These are phyloP conservation scores for Trichomonas vaginalis DNA, from an alignment of 208 protist species.

Conservation along the genomic window DNA sequence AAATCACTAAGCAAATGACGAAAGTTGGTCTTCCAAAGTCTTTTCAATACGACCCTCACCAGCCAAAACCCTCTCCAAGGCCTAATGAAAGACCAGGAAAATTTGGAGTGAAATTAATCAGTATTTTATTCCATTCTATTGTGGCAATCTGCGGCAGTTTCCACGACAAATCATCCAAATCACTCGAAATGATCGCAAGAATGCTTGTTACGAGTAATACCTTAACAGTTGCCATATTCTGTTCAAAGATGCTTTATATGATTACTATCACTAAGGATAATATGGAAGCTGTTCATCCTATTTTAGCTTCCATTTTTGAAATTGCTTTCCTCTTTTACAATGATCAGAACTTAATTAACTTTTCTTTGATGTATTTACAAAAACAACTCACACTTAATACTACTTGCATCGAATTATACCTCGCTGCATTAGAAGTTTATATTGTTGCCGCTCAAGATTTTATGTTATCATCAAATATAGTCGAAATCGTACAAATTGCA, in stretches of 20 bases:
- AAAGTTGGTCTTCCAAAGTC: background rate
- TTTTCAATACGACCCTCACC: background rate
- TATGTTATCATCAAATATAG: background rate
- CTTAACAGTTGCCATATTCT: background rate
- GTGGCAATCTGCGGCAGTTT: background rate
- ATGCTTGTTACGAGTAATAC: background rate
- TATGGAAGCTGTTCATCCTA: background rate
- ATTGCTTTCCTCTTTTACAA: background rate
- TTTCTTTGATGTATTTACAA: background rate
- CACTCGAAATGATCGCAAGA: background rate
- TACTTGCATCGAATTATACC: background rate
- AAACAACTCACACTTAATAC: background rate
- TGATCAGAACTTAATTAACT: background rate
- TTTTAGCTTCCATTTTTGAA: background rate
- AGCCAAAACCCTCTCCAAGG: background rate
- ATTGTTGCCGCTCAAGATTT: background rate
- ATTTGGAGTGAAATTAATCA: background rate
- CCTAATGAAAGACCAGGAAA: background rate
- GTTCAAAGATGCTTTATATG: background rate
- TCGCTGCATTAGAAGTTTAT: background rate
- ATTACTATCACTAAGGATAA: background rate
- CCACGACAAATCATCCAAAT: background rate
- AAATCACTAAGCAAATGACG: background rate
- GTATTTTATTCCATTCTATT: background rate
- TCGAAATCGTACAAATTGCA: background rate